Conservation (phyloP, 2,329 filamentous ascomycete species). For the Scedosporium apiospermum region DNA sequence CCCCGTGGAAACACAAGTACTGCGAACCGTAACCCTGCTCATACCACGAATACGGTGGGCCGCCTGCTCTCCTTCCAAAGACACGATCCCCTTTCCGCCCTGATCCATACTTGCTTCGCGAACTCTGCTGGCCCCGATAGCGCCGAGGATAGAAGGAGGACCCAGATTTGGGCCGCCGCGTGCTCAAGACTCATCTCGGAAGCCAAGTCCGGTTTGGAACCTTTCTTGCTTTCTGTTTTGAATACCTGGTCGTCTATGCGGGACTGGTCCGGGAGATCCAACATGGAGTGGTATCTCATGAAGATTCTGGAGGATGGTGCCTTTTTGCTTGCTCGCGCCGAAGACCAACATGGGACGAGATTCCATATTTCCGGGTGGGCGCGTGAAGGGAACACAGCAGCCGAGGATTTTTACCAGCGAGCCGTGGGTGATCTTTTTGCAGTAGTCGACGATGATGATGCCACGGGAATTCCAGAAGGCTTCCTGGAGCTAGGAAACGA, state of each 20-base stretch:
- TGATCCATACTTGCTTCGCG: slow-evolving; percentile 84
- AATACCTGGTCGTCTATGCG: slow-evolving; percentile 81
- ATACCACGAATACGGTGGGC: slow-evolving; percentile 53
- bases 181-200: slow-evolving; percentile 76
- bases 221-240: slow-evolving; percentile 73
- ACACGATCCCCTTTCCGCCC: slow-evolving; percentile 68
- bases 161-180: slow-evolving; percentile 80
- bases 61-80: slow-evolving; percentile 81
- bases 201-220: slow-evolving; percentile 65
- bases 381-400: slow-evolving; percentile 69
- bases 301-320: slow-evolving; percentile 87
- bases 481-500: slow-evolving; percentile 78
- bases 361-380: slow-evolving; percentile 65
- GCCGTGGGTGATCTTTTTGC: slow-evolving; percentile 76
- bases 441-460: slow-evolving; percentile 74
- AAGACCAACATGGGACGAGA: slow-evolving; percentile 64
- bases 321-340: slow-evolving; percentile 78
- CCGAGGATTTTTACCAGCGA: slow-evolving; percentile 80
- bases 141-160: slow-evolving; percentile 67
- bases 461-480: slow-evolving; percentile 76
- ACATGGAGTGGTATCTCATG: slow-evolving; percentile 91
- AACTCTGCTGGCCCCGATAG: slow-evolving; percentile 76
- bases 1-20: slow-evolving; percentile 21
- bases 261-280: slow-evolving; percentile 81
- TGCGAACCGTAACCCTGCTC: slow-evolving; percentile 13